A percentile compares a stretch with the other conserved stretches of the same genome.
Conservation (phyloP, 352 stramenopile species). For the Pythium pyrilobum region DNA sequence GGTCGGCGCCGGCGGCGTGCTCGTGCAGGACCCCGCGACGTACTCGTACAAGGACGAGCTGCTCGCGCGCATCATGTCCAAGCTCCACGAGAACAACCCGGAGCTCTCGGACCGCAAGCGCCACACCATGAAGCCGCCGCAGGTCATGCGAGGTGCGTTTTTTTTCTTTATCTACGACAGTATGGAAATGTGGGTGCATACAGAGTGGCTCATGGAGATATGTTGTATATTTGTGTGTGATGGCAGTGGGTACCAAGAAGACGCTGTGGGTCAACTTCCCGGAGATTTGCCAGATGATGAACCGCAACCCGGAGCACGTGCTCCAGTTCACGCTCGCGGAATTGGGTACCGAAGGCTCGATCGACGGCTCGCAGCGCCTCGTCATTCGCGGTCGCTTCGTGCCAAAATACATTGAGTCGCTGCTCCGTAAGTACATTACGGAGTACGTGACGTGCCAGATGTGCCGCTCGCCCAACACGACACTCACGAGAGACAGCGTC, state of each 20-base stretch:
- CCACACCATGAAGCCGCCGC: constrained; percentile 86
- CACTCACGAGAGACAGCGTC: constrained; percentile 95
- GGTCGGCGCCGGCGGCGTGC: constrained; percentile 23
- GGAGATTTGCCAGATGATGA: constrained; percentile 98
- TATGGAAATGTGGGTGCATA: too few relatives aligned
- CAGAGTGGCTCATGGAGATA: constrained; percentile 7
- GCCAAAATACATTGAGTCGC: constrained; percentile 98
- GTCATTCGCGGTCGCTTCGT: constrained; percentile 98
- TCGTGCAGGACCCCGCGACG: constrained; percentile 84
- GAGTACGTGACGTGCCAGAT: constrained; percentile 99
- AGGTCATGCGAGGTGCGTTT: constrained; percentile 68
- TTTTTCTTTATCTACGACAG: neutral
- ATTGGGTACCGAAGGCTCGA: constrained; percentile 98
- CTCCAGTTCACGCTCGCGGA: constrained; percentile 99
- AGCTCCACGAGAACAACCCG: constrained; percentile 96
- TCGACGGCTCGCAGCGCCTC: constrained; percentile 98
- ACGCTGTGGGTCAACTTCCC: constrained; percentile 99
- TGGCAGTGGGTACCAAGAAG: constrained; percentile 93
- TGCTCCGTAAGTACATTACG: constrained; percentile 99
- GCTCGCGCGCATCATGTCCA: constrained; percentile 91
- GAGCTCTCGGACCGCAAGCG: constrained; percentile 95
- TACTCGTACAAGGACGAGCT: constrained; percentile 96
- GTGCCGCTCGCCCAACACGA: constrained; percentile 98
- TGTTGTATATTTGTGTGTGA: neutral
- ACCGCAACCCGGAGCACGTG: constrained; percentile 97